These are phyloP conservation scores for Mercurialis annua DNA, from an alignment of 345 rosid species.

Conservation along the genomic window DNA sequence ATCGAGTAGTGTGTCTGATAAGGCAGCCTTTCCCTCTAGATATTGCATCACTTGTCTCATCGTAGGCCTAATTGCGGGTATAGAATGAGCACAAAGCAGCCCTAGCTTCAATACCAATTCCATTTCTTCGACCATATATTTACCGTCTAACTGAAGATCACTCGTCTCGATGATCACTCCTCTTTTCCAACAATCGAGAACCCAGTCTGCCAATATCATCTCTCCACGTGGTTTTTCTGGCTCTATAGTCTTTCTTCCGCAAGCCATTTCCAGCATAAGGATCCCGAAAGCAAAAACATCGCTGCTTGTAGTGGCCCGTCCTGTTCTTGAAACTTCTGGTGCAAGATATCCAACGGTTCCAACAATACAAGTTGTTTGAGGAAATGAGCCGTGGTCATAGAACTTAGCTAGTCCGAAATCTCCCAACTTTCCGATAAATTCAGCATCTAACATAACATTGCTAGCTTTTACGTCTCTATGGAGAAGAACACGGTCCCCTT, in stretches of 20 bases:
- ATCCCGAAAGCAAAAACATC: neutral
- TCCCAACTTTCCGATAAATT: neutral
- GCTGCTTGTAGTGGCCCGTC: neutral
- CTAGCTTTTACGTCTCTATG: conserved; percentile 4
- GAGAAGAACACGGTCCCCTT: neutral
- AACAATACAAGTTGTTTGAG: neutral
- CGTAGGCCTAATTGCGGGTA: neutral
- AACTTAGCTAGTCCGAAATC: neutral
- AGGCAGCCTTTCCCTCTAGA: neutral
- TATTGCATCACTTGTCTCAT: conserved; percentile 3
- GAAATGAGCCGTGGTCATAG: neutral
- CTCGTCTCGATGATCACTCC: neutral
- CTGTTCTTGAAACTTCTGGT: neutral
- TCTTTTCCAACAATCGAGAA: neutral
- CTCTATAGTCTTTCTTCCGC: neutral
- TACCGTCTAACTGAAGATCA: neutral
- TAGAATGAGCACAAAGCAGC: neutral
- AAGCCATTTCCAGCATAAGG: neutral
- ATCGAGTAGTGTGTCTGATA: neutral
- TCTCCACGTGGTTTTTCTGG: neutral
- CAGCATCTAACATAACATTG: conserved; percentile 1
- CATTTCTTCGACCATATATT: conserved; percentile 1
- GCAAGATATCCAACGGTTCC: conserved; percentile 3
- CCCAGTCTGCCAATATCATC: neutral
- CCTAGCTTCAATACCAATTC: conserved; percentile 4